phyloP scores from a whole-genome alignment of 805 yeast genomes.

The Sugiyamaella boreocaroliniensis region DNA sequence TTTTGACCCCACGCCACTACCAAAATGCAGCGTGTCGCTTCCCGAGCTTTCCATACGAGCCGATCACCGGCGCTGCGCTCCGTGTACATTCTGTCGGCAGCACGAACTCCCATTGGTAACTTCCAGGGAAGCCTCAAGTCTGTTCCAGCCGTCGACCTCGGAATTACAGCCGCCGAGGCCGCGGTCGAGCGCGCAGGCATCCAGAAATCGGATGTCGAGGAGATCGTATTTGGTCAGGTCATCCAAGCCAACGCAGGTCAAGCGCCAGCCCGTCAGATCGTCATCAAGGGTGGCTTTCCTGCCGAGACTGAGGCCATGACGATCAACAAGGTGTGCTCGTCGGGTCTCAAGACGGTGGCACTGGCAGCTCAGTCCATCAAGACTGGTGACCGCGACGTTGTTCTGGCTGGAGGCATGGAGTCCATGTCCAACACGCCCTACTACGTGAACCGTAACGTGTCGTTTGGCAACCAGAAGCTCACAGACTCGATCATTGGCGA shows the following conservation, averaged over 20 bases:
- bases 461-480: constrained; percentile 43
- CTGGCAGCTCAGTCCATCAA: constrained; percentile 82
- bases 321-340: constrained; percentile 92
- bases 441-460: constrained; percentile 66
- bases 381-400: constrained; percentile 77
- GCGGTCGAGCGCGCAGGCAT: constrained; percentile 79
- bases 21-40: constrained; percentile 2
- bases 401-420: constrained; percentile 94
- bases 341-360: constrained; percentile 84
- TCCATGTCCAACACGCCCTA: constrained; percentile 93
- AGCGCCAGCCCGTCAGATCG: constrained; percentile 97
- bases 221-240: constrained; percentile 85
- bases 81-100: constrained; percentile 80
- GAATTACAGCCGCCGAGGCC: constrained; percentile 78
- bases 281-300: constrained; percentile 77
- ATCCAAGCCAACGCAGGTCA: constrained; percentile 90
- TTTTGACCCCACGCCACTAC: too few relatives aligned
- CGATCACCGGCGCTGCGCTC: constrained; percentile 18
- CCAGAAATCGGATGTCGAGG: constrained; percentile 71
- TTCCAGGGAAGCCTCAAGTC: constrained; percentile 78
- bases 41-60: constrained; percentile 11
- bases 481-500: constrained; percentile 68
- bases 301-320: constrained; percentile 79
- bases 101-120: constrained; percentile 93
- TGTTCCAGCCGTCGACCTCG: constrained; percentile 69